Evolutionary conservation across 208 protist species (phyloP).

Genomic region (Polymyxa betae): DNA sequence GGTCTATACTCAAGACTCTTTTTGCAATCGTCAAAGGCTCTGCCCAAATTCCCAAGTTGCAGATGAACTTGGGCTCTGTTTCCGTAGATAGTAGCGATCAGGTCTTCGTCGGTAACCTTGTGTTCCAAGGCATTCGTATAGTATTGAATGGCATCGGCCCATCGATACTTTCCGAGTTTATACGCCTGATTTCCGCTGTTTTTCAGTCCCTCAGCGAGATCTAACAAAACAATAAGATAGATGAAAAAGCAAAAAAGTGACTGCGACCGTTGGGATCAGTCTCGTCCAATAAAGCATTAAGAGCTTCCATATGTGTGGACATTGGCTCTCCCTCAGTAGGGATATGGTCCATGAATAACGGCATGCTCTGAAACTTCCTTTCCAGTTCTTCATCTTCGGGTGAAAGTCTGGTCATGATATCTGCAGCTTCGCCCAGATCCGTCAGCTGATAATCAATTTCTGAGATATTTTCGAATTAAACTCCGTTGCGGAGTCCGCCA

Average conservation of each 20-base stretch:
- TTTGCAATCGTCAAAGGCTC: neutral
- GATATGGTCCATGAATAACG: constrained; percentile 18
- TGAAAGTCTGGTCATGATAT: neutral
- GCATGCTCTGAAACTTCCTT: constrained; percentile 14
- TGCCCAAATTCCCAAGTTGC: constrained; percentile 33
- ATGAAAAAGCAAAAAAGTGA: neutral
- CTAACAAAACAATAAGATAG: neutral
- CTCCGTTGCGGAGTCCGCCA: too few relatives aligned
- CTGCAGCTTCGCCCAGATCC: too few relatives aligned
- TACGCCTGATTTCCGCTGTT: constrained; percentile 14
- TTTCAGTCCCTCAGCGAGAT: neutral
- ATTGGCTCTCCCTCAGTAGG: neutral
- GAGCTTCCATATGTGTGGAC: constrained; percentile 4
- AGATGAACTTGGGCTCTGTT: constrained; percentile 33
- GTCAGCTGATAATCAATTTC: too few relatives aligned
- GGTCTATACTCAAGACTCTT: neutral
- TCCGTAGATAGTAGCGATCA: neutral
- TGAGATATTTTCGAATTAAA: too few relatives aligned
- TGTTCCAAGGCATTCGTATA: constrained; percentile 36
- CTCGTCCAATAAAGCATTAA: constrained; percentile 15
- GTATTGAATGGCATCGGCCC: constrained; percentile 38
- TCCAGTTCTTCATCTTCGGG: constrained; percentile 40
- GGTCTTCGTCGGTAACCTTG: neutral
- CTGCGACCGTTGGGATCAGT: constrained; percentile 44
- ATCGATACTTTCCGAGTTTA: constrained; percentile 6